A percentile compares a stretch with the other conserved stretches of the same genome.
Conservation (phyloP, 306 rosid species). For the Psophocarpus tetragonolobus region DNA sequence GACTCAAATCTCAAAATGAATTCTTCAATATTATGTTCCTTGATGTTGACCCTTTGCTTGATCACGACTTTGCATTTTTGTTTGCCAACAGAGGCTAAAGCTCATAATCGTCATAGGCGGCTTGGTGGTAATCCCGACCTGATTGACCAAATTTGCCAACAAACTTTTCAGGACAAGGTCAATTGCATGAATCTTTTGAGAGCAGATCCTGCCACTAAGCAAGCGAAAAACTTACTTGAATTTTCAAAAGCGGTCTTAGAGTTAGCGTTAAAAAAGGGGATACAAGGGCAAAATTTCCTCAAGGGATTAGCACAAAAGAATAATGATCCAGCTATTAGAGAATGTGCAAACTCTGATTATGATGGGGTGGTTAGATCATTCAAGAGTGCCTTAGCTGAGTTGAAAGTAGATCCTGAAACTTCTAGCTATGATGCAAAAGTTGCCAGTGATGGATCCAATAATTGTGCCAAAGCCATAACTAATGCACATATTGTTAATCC, state of each 20-base stretch:
- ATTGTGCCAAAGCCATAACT: background rate
- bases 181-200: background rate
- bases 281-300: background rate
- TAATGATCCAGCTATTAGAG: background rate
- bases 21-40: background rate
- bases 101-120: background rate
- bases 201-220: background rate
- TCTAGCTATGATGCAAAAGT: constrained; percentile 40
- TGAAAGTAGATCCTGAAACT: constrained; percentile 1
- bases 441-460: constrained; percentile 14
- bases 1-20: background rate
- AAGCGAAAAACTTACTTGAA: background rate
- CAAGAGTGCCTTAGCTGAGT: background rate
- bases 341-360: constrained; percentile 21
- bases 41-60: constrained; percentile 2
- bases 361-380: constrained; percentile 3
- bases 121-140: background rate
- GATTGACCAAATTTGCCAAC: constrained; percentile 7
- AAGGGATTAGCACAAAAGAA: background rate
- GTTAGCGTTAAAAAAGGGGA: background rate
- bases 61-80: background rate
- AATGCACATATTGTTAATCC: background rate
- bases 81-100: background rate
- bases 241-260: constrained; percentile 16
- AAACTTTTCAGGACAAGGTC: background rate